A percentile compares a stretch with the other conserved stretches of the same genome.
Conservation (phyloP, 2,329 filamentous ascomycete species). For the Ascochyta koolunga region DNA sequence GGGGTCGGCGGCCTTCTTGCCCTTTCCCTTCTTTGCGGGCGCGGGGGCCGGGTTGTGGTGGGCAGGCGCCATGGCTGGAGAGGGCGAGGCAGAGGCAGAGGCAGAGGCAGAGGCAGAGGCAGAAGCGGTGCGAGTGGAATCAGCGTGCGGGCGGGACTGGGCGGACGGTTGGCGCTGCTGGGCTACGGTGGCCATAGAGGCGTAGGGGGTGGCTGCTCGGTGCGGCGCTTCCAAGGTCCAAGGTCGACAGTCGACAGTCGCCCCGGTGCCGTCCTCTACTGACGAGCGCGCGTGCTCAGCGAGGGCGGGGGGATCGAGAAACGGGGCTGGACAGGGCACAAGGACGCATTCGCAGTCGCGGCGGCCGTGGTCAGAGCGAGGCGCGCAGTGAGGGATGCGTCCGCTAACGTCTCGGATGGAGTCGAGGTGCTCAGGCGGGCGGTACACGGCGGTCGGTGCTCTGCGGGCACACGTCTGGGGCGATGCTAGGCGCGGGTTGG, state of each 20-base stretch:
- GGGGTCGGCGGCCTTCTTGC: conserved; percentile 82
- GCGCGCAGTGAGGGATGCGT: conserved; percentile 22
- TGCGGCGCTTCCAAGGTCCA: conserved; percentile 20
- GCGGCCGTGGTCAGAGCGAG: conserved; percentile 16
- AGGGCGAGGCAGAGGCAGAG: conserved; percentile 48
- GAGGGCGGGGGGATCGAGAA: not conserved
- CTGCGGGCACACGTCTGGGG: not conserved
- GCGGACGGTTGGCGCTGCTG: conserved; percentile 44
- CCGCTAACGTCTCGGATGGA: conserved; percentile 38
- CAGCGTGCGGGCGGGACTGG: conserved; percentile 45
- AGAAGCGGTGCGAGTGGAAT: conserved; percentile 49
- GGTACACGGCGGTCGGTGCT: too few species aligned
- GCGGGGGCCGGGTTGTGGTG: conserved; percentile 58
- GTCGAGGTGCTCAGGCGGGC: conserved; percentile 4
- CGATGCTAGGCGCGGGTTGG: not conserved
- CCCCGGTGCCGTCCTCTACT: conserved; percentile 23
- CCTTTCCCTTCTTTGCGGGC: conserved; percentile 77
- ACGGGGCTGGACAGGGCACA: conserved; percentile 19
- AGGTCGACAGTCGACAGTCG: conserved; percentile 8
- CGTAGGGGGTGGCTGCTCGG: conserved; percentile 27
- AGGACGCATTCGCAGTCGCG: conserved; percentile 25
- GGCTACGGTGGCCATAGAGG: conserved; percentile 45
- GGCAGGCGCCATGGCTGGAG: conserved; percentile 52
- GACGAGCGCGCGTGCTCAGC: conserved; percentile 7
- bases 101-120: conserved; percentile 45